Evolutionary conservation across 2,329 filamentous ascomycete genomes (phyloP).

Genomic region (Talaromyces atroroseus): DNA sequence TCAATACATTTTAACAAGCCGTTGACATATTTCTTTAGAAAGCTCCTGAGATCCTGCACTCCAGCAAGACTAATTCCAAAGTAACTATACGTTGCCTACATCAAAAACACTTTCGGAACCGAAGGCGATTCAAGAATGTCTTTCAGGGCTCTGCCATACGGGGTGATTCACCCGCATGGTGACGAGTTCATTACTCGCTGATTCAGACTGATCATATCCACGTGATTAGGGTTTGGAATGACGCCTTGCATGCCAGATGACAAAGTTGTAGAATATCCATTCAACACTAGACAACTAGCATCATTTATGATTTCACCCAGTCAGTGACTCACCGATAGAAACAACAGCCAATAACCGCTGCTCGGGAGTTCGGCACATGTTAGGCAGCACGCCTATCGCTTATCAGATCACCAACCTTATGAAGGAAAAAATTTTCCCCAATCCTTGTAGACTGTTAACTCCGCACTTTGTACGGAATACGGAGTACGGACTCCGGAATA

Average conservation of each 20-base stretch:
- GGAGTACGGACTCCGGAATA: too few species aligned
- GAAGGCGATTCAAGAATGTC: slow-evolving; percentile 40
- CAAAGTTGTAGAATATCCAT: too few species aligned
- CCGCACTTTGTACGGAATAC: too few species aligned
- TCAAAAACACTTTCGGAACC: slow-evolving; percentile 55
- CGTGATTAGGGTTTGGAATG: too few species aligned
- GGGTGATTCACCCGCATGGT: too few species aligned
- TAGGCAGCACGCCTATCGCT: background rate
- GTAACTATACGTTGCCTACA: slow-evolving; percentile 48
- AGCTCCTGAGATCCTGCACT: slow-evolving; percentile 39
- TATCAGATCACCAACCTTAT: background rate
- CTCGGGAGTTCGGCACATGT: background rate
- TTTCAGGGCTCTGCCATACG: background rate
- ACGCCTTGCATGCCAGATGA: too few species aligned
- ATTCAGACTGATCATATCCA: too few species aligned
- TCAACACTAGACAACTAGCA: too few species aligned
- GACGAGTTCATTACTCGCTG: too few species aligned
- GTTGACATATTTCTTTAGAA: background rate
- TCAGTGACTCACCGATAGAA: background rate
- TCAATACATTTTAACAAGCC: background rate
- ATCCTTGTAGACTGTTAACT: too few species aligned
- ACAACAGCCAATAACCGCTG: background rate
- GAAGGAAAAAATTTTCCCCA: background rate
- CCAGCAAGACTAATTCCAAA: slow-evolving; percentile 37
- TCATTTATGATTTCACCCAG: background rate